Evolutionary conservation across 2,329 filamentous ascomycete genomes (phyloP), one percentile per base, ranked within the genome.

Genomic region (Graphilbum ipis-grandicollis): DNA sequence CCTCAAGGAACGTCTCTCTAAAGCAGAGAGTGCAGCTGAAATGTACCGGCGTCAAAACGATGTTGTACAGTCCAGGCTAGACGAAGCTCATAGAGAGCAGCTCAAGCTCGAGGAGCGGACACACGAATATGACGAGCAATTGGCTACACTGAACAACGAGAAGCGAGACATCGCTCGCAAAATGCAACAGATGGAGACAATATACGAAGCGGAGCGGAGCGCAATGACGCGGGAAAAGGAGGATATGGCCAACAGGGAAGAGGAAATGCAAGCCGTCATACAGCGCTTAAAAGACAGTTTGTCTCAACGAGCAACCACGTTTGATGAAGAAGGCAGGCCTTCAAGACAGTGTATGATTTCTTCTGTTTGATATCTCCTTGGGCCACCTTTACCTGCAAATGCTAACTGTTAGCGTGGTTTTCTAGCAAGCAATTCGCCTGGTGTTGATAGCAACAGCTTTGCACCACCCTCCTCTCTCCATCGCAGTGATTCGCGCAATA

Each of bases 151-250:
- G 37, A 75, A 76, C 50, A 85, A 82, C 49, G 83, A 93, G 50
- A 86, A 90, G 59, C 74, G 82, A 48, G 86, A 96, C 47, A 68
- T 78, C 38, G 72, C 77, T 22, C 73, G 85, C 44, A 79, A 92
- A 56, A 81, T 83, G 51, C 75, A 88, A 44, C 90, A 98, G 55
- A 76, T 94, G 61, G 86, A 94, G 56, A 75, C 77, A 44, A 86
- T 92, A 45, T 92, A 93, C 55, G 88, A 96, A 56, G 75, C 80
- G 32, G 90, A 98, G 58, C 74, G 84, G 44, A 82, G 78, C 50
- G 75, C 82, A 38, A 80, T 88, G 59, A 75, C 83, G 51, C 84
- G 86, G 57, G 88, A 96, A 56, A 90, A 92, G 60, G 86, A 94
- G 46, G 83, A 92, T 48, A 79, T 86, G 57, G 66, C 71, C 38